Percentiles rank a stretch among this genome's conserved stretches.
phyloP scores from a whole-genome alignment of 805 yeast genomes.

The Pichia pseudocactophila region DNA sequence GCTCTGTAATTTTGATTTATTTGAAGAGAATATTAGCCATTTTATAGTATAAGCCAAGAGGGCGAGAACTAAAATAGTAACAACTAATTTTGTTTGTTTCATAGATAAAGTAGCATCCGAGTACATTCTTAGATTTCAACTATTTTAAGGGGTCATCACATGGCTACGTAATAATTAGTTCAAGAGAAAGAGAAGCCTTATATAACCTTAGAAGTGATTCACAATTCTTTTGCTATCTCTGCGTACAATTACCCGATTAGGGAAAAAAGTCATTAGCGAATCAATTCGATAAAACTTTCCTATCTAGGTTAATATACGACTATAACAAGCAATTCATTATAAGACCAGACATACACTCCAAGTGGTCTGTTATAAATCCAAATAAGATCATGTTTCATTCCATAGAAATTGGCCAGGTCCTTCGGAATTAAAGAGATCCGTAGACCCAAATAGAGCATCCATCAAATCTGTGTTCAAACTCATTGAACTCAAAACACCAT shows the following conservation, averaged over 20 bases:
- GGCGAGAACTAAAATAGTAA: slow-evolving; percentile 14
- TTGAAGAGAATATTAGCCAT: too few relatives aligned
- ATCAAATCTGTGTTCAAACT: slow-evolving; percentile 25
- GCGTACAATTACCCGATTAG: slow-evolving; percentile 8
- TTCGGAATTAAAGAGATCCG: slow-evolving; percentile 15
- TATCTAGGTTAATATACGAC: not conserved
- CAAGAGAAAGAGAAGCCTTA: not conserved
- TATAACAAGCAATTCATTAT: too few relatives aligned
- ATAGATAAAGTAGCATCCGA: too few relatives aligned
- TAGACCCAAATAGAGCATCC: slow-evolving; percentile 25
- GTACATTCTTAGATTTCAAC: too few relatives aligned
- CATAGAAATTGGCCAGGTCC: not conserved
- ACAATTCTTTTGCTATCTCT: not conserved
- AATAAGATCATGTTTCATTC: too few relatives aligned
- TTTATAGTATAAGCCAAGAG: not conserved
- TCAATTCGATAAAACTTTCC: slow-evolving; percentile 1
- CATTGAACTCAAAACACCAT: slow-evolving; percentile 23
- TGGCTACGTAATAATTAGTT: too few relatives aligned
- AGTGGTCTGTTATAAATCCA: not conserved
- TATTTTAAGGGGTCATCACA: too few relatives aligned
- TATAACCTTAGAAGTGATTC: not conserved
- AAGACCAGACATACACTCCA: too few relatives aligned
- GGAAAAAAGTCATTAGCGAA: not conserved
- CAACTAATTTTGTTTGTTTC: slow-evolving; percentile 9
- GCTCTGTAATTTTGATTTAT: not conserved